Evolutionary conservation across 352 stramenopile genomes (phyloP), one percentile per base, ranked within the genome.

Genomic region (Pythium dissimile): DNA sequence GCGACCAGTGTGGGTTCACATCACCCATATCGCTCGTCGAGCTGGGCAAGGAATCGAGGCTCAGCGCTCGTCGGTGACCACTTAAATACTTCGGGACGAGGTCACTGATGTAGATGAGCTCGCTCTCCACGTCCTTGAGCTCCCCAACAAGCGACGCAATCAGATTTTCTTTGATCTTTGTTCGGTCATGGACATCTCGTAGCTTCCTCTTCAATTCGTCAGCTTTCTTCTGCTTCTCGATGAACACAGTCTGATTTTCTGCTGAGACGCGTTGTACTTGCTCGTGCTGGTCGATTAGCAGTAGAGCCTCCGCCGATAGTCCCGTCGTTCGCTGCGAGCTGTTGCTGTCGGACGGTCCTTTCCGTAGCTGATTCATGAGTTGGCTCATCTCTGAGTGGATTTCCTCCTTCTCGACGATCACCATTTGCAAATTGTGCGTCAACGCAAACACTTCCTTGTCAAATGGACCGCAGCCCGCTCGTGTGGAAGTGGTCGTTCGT

Each of bases 371-470:
- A 20, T 56, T 59, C 69, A 85, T 82, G 2, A 87, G 51, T 13
- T 72, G 69, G 35, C 67, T 83, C 75, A 92, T 85, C 54, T 90
- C 77, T 28, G 84, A 73, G 32, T 86, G 67, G 39, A 89, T 75
- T 24, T 92, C 82, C 32, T 88, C 82, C 43, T 90, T 89, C 49
- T 90, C 72, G 27, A 88, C 76, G 20, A 88, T 89, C 46, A 85
- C 80, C 16, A 77, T 67, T 61, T 92, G 77, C 1, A 92, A 55
- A 39, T 87, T 88, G 53, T 89, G 73, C 0, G 80, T 90, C 30
- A 89, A 58, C 10, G 75, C 78, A 55, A 86, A 89, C 21, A 92
- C 89, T 35, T 92, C 82, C 44, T 88, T 88, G 52, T 89, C 77
- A 27, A 92, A 92, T 1, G 44, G 26, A 2, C 50, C 59, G 12